Conservation (phyloP, 78 protist genomes). For the Bigelowiella natans region DNA sequence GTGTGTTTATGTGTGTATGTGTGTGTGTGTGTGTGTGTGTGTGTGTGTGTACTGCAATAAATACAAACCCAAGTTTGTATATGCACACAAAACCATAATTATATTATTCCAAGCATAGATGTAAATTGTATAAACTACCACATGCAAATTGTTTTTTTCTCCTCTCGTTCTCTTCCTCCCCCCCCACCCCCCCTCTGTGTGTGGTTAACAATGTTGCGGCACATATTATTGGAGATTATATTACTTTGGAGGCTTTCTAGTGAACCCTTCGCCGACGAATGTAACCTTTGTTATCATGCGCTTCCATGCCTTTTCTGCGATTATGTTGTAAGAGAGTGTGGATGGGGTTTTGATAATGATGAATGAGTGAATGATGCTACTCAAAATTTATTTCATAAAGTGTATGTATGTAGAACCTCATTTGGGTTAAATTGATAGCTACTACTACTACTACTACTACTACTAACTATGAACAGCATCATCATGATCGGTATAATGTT, state of each 20-base stretch:
- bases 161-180: too few species aligned
- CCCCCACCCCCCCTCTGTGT: too few species aligned
- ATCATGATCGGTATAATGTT: neutral
- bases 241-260: conserved; percentile 97
- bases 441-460: too few species aligned
- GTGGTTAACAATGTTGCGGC: too few species aligned
- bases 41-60: neutral
- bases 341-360: neutral
- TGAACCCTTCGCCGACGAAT: conserved; percentile 58
- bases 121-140: neutral
- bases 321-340: neutral
- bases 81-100: too few species aligned
- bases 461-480: neutral
- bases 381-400: too few species aligned
- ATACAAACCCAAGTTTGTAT: neutral
- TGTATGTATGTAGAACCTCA: too few species aligned
- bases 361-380: too few species aligned
- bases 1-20: neutral
- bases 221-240: too few species aligned
- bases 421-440: too few species aligned
- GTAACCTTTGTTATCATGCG: conserved; percentile 92
- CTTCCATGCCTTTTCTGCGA: conserved; percentile 92
- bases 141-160: neutral
- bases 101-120: neutral
- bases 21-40: neutral